phyloP scores from a whole-genome alignment of 176 grass and related monocot species.

The Oryza coarctata region DNA sequence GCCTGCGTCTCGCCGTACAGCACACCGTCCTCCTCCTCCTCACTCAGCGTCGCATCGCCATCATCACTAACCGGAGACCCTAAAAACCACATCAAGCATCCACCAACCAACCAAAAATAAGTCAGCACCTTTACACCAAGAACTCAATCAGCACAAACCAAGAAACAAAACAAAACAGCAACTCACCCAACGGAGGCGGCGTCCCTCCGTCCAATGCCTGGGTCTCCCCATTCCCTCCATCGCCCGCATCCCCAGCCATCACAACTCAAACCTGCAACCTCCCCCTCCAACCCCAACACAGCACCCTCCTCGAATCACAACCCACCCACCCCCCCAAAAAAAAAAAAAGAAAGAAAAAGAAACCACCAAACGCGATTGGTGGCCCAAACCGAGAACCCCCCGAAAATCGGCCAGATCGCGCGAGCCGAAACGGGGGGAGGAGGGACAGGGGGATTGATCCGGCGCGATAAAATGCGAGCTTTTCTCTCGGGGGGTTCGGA shows the following conservation, averaged over 20 bases:
- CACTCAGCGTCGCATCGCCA: constrained; percentile 19
- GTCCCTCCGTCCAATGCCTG: constrained; percentile 9
- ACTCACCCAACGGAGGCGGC: constrained; percentile 38
- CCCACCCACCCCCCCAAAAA: too few relatives aligned
- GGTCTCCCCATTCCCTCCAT: constrained; percentile 12
- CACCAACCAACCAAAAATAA: background rate
- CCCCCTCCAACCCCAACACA: background rate
- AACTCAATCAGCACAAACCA: background rate
- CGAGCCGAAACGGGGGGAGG: too few relatives aligned
- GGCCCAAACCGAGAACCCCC: background rate
- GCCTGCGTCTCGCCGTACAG: constrained; percentile 26
- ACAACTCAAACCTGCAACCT: background rate
- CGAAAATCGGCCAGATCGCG: background rate
- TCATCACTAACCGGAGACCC: constrained; percentile 32
- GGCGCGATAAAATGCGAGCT: constrained; percentile 17
- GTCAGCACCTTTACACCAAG: background rate
- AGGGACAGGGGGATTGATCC: background rate
- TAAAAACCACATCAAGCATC: background rate
- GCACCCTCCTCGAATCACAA: background rate
- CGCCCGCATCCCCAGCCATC: constrained; percentile 29
- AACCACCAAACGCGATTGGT: background rate
- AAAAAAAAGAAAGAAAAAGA: background rate
- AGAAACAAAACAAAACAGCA: background rate
- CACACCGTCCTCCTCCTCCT: background rate
- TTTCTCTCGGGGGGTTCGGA: background rate